phyloP scores from a whole-genome alignment of 148 eudicot genomes.

The Camellia sinensis region DNA sequence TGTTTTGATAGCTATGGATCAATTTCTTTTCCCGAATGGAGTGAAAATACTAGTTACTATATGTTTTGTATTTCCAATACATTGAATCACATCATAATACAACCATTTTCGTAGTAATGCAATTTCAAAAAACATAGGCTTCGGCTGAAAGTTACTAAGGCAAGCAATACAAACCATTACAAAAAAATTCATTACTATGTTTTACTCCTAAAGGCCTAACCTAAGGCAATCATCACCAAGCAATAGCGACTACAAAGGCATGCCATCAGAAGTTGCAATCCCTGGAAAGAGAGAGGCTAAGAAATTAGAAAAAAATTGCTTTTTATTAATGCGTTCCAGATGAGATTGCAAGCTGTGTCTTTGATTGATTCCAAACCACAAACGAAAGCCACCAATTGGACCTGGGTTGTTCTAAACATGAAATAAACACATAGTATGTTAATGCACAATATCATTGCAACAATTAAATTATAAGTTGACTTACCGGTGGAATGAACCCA shows the following conservation, averaged over 20 bases:
- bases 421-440: not conserved
- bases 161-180: no score
- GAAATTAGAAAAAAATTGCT: not conserved
- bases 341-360: not conserved
- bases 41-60: no score
- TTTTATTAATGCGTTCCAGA: not conserved
- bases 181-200: no score
- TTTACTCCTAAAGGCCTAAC: no score
- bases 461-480: slow-evolving; percentile 24
- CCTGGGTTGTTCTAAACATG: not conserved
- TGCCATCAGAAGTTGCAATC: not conserved
- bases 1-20: no score
- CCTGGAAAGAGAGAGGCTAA: not conserved
- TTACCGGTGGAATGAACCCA: slow-evolving; percentile 77
- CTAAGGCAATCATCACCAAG: no score
- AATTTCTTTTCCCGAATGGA: no score
- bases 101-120: no score
- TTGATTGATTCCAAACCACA: not conserved
- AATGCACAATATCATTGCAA: not conserved
- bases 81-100: no score
- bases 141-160: no score
- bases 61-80: no score
- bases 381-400: not conserved
- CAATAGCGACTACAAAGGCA: not conserved
- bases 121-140: no score